Evolutionary conservation across 306 rosid genomes (phyloP), one percentile per base, ranked within the genome.

Genomic region (Dalbergia oliveri): DNA sequence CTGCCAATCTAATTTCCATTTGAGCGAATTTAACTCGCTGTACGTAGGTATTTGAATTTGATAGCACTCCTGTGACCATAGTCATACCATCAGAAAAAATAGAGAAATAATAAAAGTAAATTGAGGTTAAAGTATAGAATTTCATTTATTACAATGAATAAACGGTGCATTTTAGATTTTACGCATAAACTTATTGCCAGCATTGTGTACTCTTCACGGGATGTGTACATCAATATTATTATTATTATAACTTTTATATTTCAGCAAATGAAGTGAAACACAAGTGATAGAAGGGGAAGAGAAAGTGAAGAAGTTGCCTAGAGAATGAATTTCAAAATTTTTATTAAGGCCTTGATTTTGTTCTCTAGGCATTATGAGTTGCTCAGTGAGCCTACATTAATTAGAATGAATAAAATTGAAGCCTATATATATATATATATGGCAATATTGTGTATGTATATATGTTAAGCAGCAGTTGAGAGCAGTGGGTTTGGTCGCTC

Each of bases 401-500:
- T 7, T 41, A 19, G 35, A 57, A 50, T 59, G 3, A 62, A 23
- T 59, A 68, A 82, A 75, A 75, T 49, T 7, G 60, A 82, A 68
- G 51, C 60, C 57, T 78, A 56, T 21, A 21, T 21, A 21, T 21
- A 1, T 21, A 21, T 21, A 35, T 35, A 35, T 35, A 3, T 37
- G 41, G 41, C 31, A 1, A 26, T 26, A 26, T 26, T 26, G 31
- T 26, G 31, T 26, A 26, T 2, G 31, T 26, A 26, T 26, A 26
- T 26, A 26, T 2, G 3, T 26, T 26, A 26, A 26, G 31, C 31
- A 26, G 31, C 31, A 26, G 31, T 26, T 26, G 31, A 26, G 31
- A 26, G 31, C 31, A 26, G 31, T 26, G 31, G 31, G 31, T 26
- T 26, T 2, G 31, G 31, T 26, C 31, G 31, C 31, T 26, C 31